Percentiles rank a stretch among this genome's conserved stretches.
Conservation (phyloP, 345 rosid genomes). For the Populus deltoides region DNA sequence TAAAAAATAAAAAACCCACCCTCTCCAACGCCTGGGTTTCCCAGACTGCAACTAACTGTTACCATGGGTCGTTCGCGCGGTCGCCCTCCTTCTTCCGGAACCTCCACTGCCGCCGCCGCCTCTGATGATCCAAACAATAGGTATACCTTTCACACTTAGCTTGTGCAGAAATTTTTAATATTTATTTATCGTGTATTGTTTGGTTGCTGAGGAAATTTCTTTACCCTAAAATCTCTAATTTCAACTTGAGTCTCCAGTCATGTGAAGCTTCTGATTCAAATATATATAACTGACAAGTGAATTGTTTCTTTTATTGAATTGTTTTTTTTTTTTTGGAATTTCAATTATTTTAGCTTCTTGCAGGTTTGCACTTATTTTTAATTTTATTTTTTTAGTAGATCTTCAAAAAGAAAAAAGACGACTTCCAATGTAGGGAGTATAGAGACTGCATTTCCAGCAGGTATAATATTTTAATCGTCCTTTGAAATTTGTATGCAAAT, state of each 20-base stretch:
- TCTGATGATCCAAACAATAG: neutral
- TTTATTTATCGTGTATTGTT: neutral
- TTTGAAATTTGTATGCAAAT: neutral
- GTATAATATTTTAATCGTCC: slow-evolving; percentile 17
- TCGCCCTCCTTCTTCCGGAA: slow-evolving; percentile 17
- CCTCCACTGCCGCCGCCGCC: slow-evolving; percentile 13
- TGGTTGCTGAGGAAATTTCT: neutral
- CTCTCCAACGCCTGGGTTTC: too few species aligned
- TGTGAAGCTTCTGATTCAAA: neutral
- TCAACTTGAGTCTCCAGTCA: neutral
- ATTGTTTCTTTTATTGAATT: neutral
- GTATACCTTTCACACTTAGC: too few species aligned
- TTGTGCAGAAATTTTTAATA: neutral
- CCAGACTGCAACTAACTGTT: too few species aligned
- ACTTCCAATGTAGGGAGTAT: slow-evolving; percentile 39
- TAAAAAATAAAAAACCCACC: too few species aligned
- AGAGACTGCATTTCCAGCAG: slow-evolving; percentile 35
- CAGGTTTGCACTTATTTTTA: neutral
- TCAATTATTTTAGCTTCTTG: neutral
- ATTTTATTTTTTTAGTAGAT: slow-evolving; percentile 32
- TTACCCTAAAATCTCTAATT: neutral
- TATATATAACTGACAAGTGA: neutral
- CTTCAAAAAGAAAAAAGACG: slow-evolving; percentile 57
- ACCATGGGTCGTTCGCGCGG: slow-evolving; percentile 41
- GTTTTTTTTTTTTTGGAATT: neutral